Base-by-base conservation (phyloP, 2,329 filamentous ascomycete species). In the Clathrospora elynae region DNA sequence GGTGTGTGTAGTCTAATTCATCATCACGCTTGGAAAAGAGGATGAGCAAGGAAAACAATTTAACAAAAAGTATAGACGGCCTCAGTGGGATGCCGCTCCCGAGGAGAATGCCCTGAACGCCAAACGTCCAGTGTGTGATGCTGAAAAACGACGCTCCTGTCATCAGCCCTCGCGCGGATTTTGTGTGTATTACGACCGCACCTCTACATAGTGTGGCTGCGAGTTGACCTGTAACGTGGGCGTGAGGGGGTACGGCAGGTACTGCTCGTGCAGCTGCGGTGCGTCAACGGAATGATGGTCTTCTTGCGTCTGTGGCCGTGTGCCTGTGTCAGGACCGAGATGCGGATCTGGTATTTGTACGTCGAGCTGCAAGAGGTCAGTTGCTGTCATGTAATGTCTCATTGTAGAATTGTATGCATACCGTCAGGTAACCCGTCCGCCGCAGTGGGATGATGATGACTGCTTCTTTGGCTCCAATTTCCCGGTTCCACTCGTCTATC, bases 371-470 rank as follows among this genome's bases (percentile, higher is more conserved):
- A 31, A 8, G 3, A 5, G 46, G 22, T 39, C 10, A 37, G 33
- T 40, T 16, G 20, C 16, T 12, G 6, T 9, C 10, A 10, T 24
- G 9, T 2, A 1, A 6, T 13, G 7, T 6, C 2, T 33, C 0
- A 0, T n/a, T 6, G 7, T 13, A 7, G n/a, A 2, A 14, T 24
- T 9, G 34, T n/a, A 33, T 5, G 69, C 83, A 73, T 72, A 88
- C 85, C 55, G 80, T 90, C 84, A 96, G 85, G 70, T 96, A 96
- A 1, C 88, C 92, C 25, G 91, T 95, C 61, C 85, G 80, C 59
- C 90, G 81, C 55, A 96, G 72, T 25, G 87, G 81, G 54, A 96
- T 84, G 38, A 96, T 83, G 67, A 80, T 86, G 14, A 92, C 89
- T 17, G 79, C 78, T 49, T 81, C 75, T 44, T 78, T 77, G 35